phyloP scores from a whole-genome alignment of 1,284 basidiomycete species.

The Sporisorium exsertum region DNA sequence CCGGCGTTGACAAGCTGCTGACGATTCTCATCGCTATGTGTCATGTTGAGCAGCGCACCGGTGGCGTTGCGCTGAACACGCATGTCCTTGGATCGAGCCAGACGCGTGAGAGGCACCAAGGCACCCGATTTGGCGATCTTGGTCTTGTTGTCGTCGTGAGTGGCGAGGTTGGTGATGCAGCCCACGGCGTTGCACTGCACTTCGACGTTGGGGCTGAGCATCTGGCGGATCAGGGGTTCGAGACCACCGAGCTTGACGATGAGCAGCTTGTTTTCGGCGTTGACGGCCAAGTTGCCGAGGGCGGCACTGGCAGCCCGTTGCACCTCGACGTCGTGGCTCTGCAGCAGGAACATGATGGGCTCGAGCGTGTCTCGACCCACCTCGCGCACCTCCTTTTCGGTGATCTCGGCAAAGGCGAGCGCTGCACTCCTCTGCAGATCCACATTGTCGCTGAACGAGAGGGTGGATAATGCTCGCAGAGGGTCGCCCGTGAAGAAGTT shows the following conservation, averaged over 20 bases:
- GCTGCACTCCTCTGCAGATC: conserved; percentile 98
- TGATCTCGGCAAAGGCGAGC: conserved; percentile 98
- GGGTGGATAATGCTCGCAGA: conserved; percentile 90
- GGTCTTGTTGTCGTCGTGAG: conserved; percentile 99
- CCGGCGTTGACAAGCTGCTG: conserved; percentile 99
- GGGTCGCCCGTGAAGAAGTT: conserved; percentile 75
- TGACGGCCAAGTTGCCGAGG: conserved; percentile 97
- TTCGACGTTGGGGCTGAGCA: conserved; percentile 98
- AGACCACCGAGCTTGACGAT: conserved; percentile 98
- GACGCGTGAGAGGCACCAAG: conserved; percentile 91
- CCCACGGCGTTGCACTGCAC: conserved; percentile 99
- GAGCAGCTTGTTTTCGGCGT: conserved; percentile 98
- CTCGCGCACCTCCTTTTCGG: conserved; percentile 98
- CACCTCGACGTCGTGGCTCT: conserved; percentile 98
- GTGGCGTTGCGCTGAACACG: conserved; percentile 98
- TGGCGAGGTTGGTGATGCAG: conserved; percentile 98
- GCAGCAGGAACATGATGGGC: conserved; percentile 95
- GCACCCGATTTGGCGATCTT: conserved; percentile 99
- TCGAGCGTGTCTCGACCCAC: conserved; percentile 97
- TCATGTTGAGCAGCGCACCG: conserved; percentile 98
- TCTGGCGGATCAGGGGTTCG: conserved; percentile 97
- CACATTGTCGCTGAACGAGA: conserved; percentile 99
- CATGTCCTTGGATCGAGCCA: conserved; percentile 99
- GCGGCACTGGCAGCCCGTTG: conserved; percentile 98
- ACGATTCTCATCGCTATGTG: conserved; percentile 94